These are phyloP conservation scores for Besnoitia besnoiti DNA, from an alignment of 169 alveolate genomes.

Conservation along the genomic window DNA sequence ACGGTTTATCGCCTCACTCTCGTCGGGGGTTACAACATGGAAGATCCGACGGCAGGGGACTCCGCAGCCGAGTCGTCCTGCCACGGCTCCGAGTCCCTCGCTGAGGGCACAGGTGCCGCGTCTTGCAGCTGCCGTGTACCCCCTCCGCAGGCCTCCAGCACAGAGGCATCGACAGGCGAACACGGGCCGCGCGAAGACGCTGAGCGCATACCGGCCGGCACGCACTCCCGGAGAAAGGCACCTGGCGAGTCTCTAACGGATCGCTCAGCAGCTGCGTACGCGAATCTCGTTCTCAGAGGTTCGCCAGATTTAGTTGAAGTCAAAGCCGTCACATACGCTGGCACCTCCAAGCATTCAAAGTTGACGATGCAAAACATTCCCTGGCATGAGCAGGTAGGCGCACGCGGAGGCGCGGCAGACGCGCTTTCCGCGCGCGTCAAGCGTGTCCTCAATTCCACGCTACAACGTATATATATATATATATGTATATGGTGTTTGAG, in stretches of 20 bases:
- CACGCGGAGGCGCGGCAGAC: too few relatives aligned
- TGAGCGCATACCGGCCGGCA: too few relatives aligned
- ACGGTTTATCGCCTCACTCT: slow-evolving; percentile 82
- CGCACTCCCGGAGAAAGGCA: background rate
- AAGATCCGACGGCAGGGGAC: slow-evolving; percentile 46
- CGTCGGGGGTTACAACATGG: slow-evolving; percentile 82
- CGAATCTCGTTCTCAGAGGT: slow-evolving; percentile 79
- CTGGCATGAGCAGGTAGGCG: slow-evolving; percentile 59
- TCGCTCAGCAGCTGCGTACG: slow-evolving; percentile 74
- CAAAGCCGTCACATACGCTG: slow-evolving; percentile 90
- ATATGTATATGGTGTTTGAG: too few relatives aligned
- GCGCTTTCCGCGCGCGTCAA: too few relatives aligned
- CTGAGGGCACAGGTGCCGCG: background rate
- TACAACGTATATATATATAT: too few relatives aligned
- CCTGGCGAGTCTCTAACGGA: background rate
- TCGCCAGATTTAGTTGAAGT: slow-evolving; percentile 88
- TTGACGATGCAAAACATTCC: slow-evolving; percentile 86
- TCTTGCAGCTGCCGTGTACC: too few relatives aligned
- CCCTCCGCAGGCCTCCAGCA: background rate
- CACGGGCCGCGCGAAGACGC: too few relatives aligned
- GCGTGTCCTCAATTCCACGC: too few relatives aligned
- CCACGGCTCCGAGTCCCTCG: too few relatives aligned
- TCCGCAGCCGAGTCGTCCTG: background rate
- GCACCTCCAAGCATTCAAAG: slow-evolving; percentile 83
- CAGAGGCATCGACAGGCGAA: background rate